phyloP scores from a whole-genome alignment of 176 grass and related monocot species.

The Rhynchospora tenuis region DNA sequence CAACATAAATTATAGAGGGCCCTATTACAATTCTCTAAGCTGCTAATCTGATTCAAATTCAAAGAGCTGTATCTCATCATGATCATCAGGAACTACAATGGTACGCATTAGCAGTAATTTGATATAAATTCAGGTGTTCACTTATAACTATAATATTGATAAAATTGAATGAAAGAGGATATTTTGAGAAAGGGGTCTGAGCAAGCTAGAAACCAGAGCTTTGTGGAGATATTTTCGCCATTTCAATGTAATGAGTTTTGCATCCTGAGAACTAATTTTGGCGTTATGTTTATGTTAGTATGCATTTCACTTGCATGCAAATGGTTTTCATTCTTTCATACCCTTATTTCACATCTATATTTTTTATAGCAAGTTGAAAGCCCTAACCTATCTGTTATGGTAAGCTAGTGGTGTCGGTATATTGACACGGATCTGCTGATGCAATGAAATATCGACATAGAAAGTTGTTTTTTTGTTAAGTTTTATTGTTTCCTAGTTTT shows the following conservation, averaged over 20 bases:
- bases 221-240: conserved; percentile 78
- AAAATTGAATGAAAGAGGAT: conserved; percentile 6
- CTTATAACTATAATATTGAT: neutral
- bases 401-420: too few relatives aligned
- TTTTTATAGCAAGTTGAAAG: conserved; percentile 40
- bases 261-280: conserved; percentile 4
- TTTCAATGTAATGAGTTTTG: conserved; percentile 59
- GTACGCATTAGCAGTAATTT: conserved; percentile 32
- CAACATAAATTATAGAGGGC: conserved; percentile 32
- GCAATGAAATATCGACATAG: too few relatives aligned
- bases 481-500: too few relatives aligned
- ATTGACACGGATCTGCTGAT: too few relatives aligned
- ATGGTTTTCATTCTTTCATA: neutral
- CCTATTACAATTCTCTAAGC: conserved; percentile 39
- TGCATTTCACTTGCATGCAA: too few relatives aligned
- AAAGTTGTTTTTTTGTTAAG: too few relatives aligned
- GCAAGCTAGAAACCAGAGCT: conserved; percentile 63
- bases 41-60: conserved; percentile 70
- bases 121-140: neutral
- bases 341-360: neutral
- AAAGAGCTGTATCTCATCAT: conserved; percentile 51
- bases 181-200: conserved; percentile 65
- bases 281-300: neutral
- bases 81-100: conserved; percentile 36
- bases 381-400: conserved; percentile 62